These are phyloP conservation scores for Yamadazyma dendronema DNA, from an alignment of 1,139 yeast species.

Conservation along the genomic window DNA sequence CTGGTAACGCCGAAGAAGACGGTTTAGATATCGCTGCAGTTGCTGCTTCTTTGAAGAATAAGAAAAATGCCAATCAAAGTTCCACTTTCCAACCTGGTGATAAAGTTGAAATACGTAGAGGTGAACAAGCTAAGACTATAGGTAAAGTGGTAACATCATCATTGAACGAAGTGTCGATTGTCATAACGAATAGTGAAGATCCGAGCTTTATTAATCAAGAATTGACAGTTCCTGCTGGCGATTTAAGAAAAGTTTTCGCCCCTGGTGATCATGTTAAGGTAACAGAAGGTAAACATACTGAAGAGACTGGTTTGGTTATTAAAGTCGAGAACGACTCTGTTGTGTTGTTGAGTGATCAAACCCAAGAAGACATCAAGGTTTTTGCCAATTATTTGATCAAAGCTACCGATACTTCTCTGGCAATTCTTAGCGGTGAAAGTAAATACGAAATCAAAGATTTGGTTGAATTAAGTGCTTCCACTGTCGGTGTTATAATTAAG, in stretches of 20 bases:
- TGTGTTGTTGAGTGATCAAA: conserved; percentile 84
- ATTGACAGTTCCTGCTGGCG: conserved; percentile 69
- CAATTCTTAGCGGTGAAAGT: conserved; percentile 44
- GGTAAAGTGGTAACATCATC: conserved; percentile 77
- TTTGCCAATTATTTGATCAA: conserved; percentile 85
- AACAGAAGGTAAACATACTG: conserved; percentile 85
- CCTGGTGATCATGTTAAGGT: conserved; percentile 97
- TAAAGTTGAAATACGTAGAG: conserved; percentile 84
- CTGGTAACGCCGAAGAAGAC: conserved; percentile 64
- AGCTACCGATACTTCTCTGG: conserved; percentile 67
- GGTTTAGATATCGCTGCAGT: conserved; percentile 83
- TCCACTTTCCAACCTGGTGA: conserved; percentile 87
- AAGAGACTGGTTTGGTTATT: conserved; percentile 93
- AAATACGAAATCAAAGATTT: conserved; percentile 85
- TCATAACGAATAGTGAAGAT: conserved; percentile 53
- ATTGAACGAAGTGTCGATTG: conserved; percentile 60
- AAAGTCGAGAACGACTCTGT: conserved; percentile 81
- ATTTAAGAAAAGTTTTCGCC: conserved; percentile 79
- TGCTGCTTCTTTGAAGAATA: conserved; percentile 76
- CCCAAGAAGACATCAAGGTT: conserved; percentile 83
- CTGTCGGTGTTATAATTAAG: conserved; percentile 85
- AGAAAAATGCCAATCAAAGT: conserved; percentile 27
- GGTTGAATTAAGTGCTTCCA: conserved; percentile 82
- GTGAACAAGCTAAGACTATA: conserved; percentile 88
- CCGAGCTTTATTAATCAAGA: conserved; percentile 47